Conservation (phyloP, 257 asterid species). For the Penstemon barbatus region DNA sequence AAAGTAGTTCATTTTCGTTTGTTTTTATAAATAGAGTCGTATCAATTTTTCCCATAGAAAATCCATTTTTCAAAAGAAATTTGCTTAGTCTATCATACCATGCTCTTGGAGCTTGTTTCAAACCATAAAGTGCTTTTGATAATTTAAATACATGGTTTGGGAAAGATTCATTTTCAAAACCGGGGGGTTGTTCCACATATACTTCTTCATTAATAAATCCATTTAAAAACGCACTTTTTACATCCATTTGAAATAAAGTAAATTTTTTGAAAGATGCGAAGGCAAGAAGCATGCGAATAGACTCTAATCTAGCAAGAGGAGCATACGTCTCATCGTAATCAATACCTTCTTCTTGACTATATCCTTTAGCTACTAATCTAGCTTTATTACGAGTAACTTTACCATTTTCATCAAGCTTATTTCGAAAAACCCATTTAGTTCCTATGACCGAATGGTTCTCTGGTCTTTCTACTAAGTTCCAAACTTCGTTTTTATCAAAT, state of each 20-base stretch:
- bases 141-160: background rate
- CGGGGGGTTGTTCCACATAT: background rate
- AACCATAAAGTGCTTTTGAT: background rate
- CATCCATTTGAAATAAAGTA: background rate
- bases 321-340: no score
- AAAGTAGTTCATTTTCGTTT: no score
- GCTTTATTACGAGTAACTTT: background rate
- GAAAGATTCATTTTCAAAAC: background rate
- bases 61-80: no score
- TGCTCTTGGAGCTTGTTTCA: no score
- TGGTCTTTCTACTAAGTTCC: background rate
- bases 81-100: no score
- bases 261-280: background rate
- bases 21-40: no score
- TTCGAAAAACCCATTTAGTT: background rate
- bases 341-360: background rate
- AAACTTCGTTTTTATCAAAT: background rate
- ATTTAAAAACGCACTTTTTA: background rate
- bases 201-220: background rate
- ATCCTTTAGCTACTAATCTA: background rate
- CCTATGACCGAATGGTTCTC: background rate
- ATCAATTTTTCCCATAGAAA: no score
- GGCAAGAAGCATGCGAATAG: background rate
- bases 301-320: no score
- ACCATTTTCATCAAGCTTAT: background rate